Evolutionary conservation across 768 basidiomycete species (phyloP), one percentile per base, ranked within the genome.

Genomic region (Boletus sensibilis): DNA sequence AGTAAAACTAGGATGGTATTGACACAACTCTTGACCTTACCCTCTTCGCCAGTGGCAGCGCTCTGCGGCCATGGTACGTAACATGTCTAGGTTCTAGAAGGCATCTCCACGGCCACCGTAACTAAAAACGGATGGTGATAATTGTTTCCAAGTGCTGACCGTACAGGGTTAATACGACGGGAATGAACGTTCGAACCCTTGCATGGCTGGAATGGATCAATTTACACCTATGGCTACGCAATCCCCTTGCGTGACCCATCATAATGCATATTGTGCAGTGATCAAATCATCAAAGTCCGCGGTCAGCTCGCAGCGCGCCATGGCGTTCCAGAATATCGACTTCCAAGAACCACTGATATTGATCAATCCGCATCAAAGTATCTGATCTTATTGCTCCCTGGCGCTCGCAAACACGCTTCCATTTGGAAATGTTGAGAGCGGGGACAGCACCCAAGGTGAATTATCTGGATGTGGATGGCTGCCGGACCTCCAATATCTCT

Each of bases 51-150:
- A 11, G 20, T 3, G 9, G 21, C 42, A 25, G 47, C 29, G 48
- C 29, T 39, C 46, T 44, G 35, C 12, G 18, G n/a, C 21, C 41
- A 35, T 41, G 47, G 42, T 59, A 59, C 39, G 51, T 59, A 53
- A 63, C 35, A 20, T 21, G 4, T 14, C n/a, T 18, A 29, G 9
- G 10, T 13, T 4, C 21, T 16, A 29, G 14, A 8, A 23, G 25
- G 9, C 33, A 47, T 42, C 29, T 25, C 59, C 40, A 25, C 35
- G 40, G 50, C 21, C 41, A 18, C 40, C 39, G 25, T 34, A n/a
- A 27, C 25, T 14, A 46, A 23, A 23, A 49, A 35, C 5, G 43
- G 14, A 20, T 33, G 27, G 9, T 27, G 21, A 39, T 31, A 10
- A 25, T 48, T 16, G 20, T 50, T 45, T 33, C 23, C 25, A 33